Evolutionary conservation across 345 rosid genomes (phyloP).

Genomic region (Mercurialis annua): DNA sequence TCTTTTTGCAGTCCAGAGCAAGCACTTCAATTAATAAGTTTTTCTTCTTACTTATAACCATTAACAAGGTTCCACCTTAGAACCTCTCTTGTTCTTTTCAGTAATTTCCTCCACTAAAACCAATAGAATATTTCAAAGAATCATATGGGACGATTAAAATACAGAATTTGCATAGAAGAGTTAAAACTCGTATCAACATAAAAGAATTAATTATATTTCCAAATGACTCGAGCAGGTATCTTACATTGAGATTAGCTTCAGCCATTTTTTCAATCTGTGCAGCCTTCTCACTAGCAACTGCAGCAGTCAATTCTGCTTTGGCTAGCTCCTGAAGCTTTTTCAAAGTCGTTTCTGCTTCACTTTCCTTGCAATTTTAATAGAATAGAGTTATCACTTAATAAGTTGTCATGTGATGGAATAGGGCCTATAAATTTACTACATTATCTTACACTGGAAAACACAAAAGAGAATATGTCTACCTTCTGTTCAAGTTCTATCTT

Average conservation of each 20-base stretch:
- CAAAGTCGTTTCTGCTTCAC: constrained; percentile 57
- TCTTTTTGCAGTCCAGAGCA: background rate
- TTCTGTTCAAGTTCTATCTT: constrained; percentile 75
- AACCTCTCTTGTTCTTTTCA: background rate
- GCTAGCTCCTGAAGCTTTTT: constrained; percentile 62
- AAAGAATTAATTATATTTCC: background rate
- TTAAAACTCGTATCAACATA: background rate
- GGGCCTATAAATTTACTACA: constrained; percentile 13
- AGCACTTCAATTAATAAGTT: background rate
- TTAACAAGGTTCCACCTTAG: background rate
- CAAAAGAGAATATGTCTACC: constrained; percentile 36
- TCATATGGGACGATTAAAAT: background rate
- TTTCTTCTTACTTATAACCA: too few species aligned
- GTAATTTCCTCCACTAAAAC: background rate
- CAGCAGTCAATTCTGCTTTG: constrained; percentile 73
- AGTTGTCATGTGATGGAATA: constrained; percentile 11
- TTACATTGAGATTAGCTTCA: constrained; percentile 91
- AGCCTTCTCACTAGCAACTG: constrained; percentile 75
- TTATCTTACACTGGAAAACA: background rate
- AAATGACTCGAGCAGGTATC: constrained; percentile 11
- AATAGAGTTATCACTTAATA: constrained; percentile 22
- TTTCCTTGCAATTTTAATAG: constrained; percentile 53
- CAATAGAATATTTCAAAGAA: background rate
- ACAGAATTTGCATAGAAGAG: background rate
- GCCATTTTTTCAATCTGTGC: constrained; percentile 78